Evolutionary conservation across 371 early-diverging fungal genomes (phyloP).

Genomic region (Apophysomyces elegans): DNA sequence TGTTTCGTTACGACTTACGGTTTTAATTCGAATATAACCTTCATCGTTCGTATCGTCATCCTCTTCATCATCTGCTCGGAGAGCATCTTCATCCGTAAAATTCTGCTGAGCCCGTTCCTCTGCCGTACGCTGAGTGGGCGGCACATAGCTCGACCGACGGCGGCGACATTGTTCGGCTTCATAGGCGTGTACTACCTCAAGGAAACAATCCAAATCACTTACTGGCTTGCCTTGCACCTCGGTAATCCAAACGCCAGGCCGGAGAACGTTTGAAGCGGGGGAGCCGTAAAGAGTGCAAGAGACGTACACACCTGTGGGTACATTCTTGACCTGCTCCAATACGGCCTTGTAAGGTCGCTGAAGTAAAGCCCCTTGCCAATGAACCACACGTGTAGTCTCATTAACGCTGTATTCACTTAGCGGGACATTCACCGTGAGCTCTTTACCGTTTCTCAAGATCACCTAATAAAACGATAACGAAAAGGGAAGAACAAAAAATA

Average conservation of each 20-base stretch:
- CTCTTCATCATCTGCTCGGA: conserved; percentile 29
- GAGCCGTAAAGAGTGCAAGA: conserved; percentile 73
- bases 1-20: conserved; percentile 60
- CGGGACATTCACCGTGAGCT: conserved; percentile 52
- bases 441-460: conserved; percentile 65
- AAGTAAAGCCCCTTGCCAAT: conserved; percentile 88
- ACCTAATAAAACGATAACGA: conserved; percentile 21
- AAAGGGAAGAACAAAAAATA: neutral
- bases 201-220: conserved; percentile 51
- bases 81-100: conserved; percentile 24
- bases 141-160: conserved; percentile 34
- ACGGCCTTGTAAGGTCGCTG: conserved; percentile 85
- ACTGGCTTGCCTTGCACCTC: conserved; percentile 60
- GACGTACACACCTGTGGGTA: conserved; percentile 80
- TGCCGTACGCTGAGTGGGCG: conserved; percentile 30
- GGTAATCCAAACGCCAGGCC: conserved; percentile 56
- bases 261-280: conserved; percentile 61
- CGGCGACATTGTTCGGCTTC: conserved; percentile 23
- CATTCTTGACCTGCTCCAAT: conserved; percentile 73
- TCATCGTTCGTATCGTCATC: conserved; percentile 57
- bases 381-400: conserved; percentile 65
- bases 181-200: conserved; percentile 53
- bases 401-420: conserved; percentile 58
- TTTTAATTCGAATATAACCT: conserved; percentile 73
- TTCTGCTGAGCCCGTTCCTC: conserved; percentile 21